Conservation (phyloP, 805 yeast species). For the Hanseniaspora lachancei region DNA sequence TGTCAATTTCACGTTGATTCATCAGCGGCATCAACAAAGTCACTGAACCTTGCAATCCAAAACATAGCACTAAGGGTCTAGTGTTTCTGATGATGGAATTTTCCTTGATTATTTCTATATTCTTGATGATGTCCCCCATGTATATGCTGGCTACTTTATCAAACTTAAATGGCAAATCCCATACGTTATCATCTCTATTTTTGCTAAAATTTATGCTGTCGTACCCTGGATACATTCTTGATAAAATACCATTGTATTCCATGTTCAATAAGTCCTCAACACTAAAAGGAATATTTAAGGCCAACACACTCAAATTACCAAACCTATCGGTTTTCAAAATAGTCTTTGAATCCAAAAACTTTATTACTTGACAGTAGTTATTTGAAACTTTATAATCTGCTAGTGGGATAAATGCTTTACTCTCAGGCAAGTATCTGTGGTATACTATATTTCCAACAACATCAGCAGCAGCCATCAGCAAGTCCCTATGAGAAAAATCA, state of each 20-base stretch:
- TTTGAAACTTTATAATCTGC: conserved; percentile 3
- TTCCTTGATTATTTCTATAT: not conserved
- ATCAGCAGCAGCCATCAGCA: not conserved
- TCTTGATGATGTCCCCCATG: conserved; percentile 6
- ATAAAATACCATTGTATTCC: not conserved
- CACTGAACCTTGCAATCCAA: conserved; percentile 10
- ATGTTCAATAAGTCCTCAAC: not conserved
- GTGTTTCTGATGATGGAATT: conserved; percentile 3
- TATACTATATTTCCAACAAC: not conserved
- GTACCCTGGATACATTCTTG: not conserved
- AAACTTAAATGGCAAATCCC: conserved; percentile 10
- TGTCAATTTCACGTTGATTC: not conserved
- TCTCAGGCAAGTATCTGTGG: not conserved
- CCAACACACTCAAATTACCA: conserved; percentile 1
- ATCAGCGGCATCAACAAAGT: conserved; percentile 1
- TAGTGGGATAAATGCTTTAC: not conserved
- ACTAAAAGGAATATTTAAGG: not conserved
- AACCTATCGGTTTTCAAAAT: conserved; percentile 7
- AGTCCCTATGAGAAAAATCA: not conserved
- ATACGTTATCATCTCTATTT: conserved; percentile 11
- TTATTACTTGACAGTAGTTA: not conserved
- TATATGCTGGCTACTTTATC: conserved; percentile 1
- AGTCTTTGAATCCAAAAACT: conserved; percentile 7
- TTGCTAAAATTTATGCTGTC: not conserved
- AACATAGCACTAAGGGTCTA: not conserved